These are phyloP conservation scores for Podospora appendiculata DNA, from an alignment of 495 filamentous ascomycete species.

Conservation along the genomic window DNA sequence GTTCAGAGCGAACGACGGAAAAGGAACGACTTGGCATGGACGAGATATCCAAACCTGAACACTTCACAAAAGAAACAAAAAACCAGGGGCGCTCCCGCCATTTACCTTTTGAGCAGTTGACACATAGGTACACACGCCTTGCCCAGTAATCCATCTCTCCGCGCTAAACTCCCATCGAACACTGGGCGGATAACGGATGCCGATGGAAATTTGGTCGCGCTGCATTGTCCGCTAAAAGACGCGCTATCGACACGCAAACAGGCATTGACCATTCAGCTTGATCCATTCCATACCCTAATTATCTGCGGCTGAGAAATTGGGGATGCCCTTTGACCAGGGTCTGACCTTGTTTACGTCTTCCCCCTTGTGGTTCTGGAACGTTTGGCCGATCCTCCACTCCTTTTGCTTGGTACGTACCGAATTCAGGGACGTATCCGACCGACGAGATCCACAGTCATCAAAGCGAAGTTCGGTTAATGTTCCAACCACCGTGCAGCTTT, in stretches of 20 bases:
- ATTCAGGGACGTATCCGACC: too few species aligned
- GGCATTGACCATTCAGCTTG: not conserved
- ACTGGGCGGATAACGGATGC: not conserved
- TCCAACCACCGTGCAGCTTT: too few species aligned
- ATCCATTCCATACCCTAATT: not conserved
- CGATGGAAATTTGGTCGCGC: not conserved
- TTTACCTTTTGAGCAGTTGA: not conserved
- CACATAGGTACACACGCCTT: not conserved
- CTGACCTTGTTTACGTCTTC: too few species aligned
- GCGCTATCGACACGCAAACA: not conserved
- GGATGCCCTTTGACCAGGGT: too few species aligned
- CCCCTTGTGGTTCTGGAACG: too few species aligned
- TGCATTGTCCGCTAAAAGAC: not conserved
- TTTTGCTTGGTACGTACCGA: too few species aligned
- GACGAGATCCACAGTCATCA: too few species aligned
- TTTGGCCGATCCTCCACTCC: too few species aligned
- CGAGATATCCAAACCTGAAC: not conserved
- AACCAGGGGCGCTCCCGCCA: not conserved
- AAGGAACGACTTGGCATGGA: not conserved
- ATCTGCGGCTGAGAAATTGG: too few species aligned
- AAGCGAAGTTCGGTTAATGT: too few species aligned
- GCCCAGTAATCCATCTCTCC: not conserved
- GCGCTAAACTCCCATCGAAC: not conserved
- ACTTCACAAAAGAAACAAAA: not conserved
- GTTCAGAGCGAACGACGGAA: not conserved